A percentile compares a stretch with the other conserved stretches of the same genome.
These are phyloP conservation scores for Brettanomyces sp. DNA, from an alignment of 805 yeast genomes.

Conservation along the genomic window DNA sequence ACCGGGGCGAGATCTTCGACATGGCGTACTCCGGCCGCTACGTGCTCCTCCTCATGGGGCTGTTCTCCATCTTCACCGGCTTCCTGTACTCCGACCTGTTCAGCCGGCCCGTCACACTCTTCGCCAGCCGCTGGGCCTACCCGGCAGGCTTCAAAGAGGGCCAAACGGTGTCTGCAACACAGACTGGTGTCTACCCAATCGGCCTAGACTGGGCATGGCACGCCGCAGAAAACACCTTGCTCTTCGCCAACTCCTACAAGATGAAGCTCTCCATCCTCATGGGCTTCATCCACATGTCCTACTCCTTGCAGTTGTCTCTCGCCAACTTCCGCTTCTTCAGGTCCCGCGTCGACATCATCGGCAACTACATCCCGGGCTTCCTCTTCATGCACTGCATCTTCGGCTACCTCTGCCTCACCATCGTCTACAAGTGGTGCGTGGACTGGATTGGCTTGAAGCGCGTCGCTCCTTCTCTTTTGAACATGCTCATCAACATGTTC, in stretches of 20 bases:
- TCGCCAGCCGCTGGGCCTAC: slow-evolving; percentile 66
- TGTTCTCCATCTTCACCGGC: slow-evolving; percentile 67
- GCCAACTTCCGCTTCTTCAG: slow-evolving; percentile 52
- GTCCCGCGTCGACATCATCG: slow-evolving; percentile 55
- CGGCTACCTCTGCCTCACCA: slow-evolving; percentile 59
- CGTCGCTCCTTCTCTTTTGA: slow-evolving; percentile 64
- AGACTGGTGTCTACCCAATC: slow-evolving; percentile 44
- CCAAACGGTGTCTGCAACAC: slow-evolving; percentile 37
- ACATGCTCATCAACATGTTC: slow-evolving; percentile 71
- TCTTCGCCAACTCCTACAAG: slow-evolving; percentile 66
- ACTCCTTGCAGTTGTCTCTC: slow-evolving; percentile 58
- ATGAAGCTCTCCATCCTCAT: slow-evolving; percentile 69
- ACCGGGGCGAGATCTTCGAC: slow-evolving; percentile 63
- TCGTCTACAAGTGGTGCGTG: slow-evolving; percentile 64
- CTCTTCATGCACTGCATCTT: slow-evolving; percentile 70
- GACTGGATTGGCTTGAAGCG: slow-evolving; percentile 57
- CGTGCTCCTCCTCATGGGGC: slow-evolving; percentile 60
- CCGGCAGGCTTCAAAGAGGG: slow-evolving; percentile 41
- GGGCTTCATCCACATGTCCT: slow-evolving; percentile 71
- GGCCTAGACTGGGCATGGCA: slow-evolving; percentile 75
- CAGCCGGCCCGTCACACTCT: slow-evolving; percentile 60
- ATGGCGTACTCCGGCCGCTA: slow-evolving; percentile 71
- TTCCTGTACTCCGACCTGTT: slow-evolving; percentile 64
- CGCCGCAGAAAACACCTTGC: slow-evolving; percentile 63
- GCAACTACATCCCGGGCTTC: slow-evolving; percentile 66